Evolutionary conservation across 345 rosid species (phyloP).

Genomic region (Isatis tinctoria): DNA sequence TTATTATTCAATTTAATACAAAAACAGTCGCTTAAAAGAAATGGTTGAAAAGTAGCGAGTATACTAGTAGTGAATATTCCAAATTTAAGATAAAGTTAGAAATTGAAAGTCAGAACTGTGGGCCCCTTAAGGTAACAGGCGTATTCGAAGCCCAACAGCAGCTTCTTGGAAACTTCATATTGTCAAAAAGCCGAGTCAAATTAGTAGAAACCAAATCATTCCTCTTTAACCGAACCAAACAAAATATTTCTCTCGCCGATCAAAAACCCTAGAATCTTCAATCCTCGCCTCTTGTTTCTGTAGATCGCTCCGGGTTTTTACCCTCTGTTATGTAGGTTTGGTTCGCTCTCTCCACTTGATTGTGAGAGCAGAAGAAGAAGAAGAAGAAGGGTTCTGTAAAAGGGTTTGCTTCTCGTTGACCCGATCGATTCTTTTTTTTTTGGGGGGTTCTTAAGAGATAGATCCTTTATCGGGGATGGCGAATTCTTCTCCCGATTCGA

Average conservation of each 20-base stretch:
- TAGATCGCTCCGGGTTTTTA: not conserved
- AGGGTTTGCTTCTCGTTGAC: slow-evolving; percentile 13
- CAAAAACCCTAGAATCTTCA: slow-evolving; percentile 4
- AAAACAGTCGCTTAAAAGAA: too few relatives aligned
- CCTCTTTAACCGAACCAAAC: not conserved
- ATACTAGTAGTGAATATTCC: not conserved
- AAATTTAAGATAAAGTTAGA: not conserved
- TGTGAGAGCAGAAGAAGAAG: not conserved
- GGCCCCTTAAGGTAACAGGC: not conserved
- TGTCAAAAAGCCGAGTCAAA: not conserved
- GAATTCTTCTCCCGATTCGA: slow-evolving; percentile 1
- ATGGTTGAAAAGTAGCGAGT: too few relatives aligned
- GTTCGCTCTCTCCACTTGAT: not conserved
- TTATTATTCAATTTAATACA: too few relatives aligned
- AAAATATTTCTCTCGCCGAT: not conserved
- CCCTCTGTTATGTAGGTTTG: slow-evolving; percentile 12
- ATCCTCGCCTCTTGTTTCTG: not conserved
- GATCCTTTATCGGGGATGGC: slow-evolving; percentile 3
- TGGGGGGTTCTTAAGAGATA: not conserved
- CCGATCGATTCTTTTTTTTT: not conserved
- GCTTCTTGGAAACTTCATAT: slow-evolving; percentile 5
- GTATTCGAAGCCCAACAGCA: not conserved
- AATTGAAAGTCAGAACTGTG: not conserved
- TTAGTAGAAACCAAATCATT: not conserved
- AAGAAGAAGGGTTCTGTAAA: not conserved